These are phyloP conservation scores for Talaromyces amestolkiae DNA, from an alignment of 2,329 filamentous ascomycete genomes.

Conservation along the genomic window DNA sequence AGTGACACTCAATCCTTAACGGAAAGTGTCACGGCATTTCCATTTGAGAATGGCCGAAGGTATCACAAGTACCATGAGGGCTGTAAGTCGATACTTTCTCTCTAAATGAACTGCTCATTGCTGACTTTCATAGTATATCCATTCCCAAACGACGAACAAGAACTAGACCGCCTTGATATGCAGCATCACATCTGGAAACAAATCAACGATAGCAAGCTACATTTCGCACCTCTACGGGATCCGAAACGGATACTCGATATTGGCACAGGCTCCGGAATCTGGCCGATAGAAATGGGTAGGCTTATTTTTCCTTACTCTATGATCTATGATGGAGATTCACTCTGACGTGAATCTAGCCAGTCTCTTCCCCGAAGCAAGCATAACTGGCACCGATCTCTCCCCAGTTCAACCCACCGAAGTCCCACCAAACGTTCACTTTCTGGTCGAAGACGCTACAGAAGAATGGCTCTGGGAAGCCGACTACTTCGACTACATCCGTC, in stretches of 20 bases:
- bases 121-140: constrained; percentile 34
- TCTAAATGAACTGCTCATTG: not conserved
- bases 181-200: constrained; percentile 56
- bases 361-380: constrained; percentile 55
- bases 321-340: no score
- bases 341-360: constrained; percentile 24
- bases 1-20: constrained; percentile 45
- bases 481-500: constrained; percentile 60
- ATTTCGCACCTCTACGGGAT: constrained; percentile 47
- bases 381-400: constrained; percentile 65
- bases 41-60: constrained; percentile 42
- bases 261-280: constrained; percentile 63
- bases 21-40: constrained; percentile 45
- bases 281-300: constrained; percentile 65
- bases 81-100: constrained; percentile 28
- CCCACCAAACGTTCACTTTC: constrained; percentile 71
- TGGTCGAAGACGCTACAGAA: constrained; percentile 66
- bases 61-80: constrained; percentile 49
- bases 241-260: constrained; percentile 55
- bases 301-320: not conserved
- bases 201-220: constrained; percentile 46
- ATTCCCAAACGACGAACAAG: constrained; percentile 54
- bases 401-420: constrained; percentile 65
- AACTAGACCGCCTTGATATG: constrained; percentile 56
- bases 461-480: constrained; percentile 56